Evolutionary conservation across 202 grass and related monocot species (phyloP), one percentile per base, ranked within the genome.

Genomic region (Carex arenaria): DNA sequence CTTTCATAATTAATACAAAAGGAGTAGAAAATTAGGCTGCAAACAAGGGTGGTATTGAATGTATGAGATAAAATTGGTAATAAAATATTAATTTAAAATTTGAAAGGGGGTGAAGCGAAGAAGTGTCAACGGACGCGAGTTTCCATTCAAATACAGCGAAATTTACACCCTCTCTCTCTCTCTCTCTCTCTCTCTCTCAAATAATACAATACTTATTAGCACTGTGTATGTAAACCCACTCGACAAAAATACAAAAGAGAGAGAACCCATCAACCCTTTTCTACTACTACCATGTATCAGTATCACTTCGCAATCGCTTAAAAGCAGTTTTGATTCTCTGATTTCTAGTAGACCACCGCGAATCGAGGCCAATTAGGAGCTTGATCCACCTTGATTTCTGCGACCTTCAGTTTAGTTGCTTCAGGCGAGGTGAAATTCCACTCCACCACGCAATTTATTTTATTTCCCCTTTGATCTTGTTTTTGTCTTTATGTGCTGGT

Each of bases 81-180:
- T 59, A 60, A 59, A 78, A 78, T 59, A 60, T 34, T 52, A 76
- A 60, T 60, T 59, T 12, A 60, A 78, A 60, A 78, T 30, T 78
- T 78, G 53, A 40, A 78, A 59, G 78, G 61, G 64, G 13, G 76
- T 69, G 8, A 6, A 69, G 62, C 62, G 80, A 82, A 67, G 61
- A 67, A 56, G 60, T 81, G 79, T 82, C 80, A 82, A 82, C 80
- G 80, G 80, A 82, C 80, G 80, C 65, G 80, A 82, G 62, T 82
- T 82, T 66, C 61, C 55, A 82, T 82, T 82, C 38, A 82, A 82
- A 82, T 82, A 8, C 80, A 82, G 80, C 64, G 80, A 82, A 82
- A 54, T 82, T 56, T n/a, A 26, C 19, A 54, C 70, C 62, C 17
- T 28, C 14, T 82, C 79, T 52, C 43, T 53, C 64, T 61, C 42